Percentiles rank a stretch among this genome's conserved stretches.
These are phyloP conservation scores for Domatiomyces globalis DNA, from an alignment of 2,329 filamentous ascomycete species.

Conservation along the genomic window DNA sequence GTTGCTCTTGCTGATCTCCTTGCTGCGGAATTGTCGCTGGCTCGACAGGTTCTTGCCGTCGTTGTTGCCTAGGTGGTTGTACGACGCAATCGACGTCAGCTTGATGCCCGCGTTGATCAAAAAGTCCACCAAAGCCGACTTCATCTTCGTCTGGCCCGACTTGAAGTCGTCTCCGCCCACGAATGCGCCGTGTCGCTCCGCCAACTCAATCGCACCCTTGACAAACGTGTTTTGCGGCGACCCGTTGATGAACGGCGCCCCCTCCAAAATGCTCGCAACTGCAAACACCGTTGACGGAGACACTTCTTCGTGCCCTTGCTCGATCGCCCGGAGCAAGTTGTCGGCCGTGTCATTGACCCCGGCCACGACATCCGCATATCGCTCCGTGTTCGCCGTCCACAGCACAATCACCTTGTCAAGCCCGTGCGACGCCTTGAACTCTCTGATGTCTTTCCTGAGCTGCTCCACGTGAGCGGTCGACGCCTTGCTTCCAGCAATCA, in stretches of 20 bases:
- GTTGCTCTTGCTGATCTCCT: conserved; percentile 99
- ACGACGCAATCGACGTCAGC: conserved; percentile 93
- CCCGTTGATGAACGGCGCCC: conserved; percentile 92
- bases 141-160: conserved; percentile 99
- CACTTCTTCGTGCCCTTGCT: conserved; percentile 76
- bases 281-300: conserved; percentile 92
- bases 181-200: conserved; percentile 73
- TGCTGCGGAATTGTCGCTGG: conserved; percentile 96
- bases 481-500: conserved; percentile 71
- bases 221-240: conserved; percentile 99
- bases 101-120: conserved; percentile 98
- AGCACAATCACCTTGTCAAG: conserved; percentile 94
- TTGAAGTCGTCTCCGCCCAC: conserved; percentile 99
- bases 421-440: conserved; percentile 73
- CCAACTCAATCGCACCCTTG: conserved; percentile 76
- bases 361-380: conserved; percentile 72
- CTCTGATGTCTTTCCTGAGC: conserved; percentile 80
- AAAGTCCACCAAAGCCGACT: conserved; percentile 96
- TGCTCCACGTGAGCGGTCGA: conserved; percentile 79
- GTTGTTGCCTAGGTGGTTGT: conserved; percentile 99
- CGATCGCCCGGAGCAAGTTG: conserved; percentile 78
- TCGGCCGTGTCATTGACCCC: conserved; percentile 95
- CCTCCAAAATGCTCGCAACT: conserved; percentile 82
- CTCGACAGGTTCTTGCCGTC: conserved; percentile 98
- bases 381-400: conserved; percentile 98